Evolutionary conservation across 495 filamentous ascomycete genomes (phyloP).

Genomic region (Xylaria flabelliformis): DNA sequence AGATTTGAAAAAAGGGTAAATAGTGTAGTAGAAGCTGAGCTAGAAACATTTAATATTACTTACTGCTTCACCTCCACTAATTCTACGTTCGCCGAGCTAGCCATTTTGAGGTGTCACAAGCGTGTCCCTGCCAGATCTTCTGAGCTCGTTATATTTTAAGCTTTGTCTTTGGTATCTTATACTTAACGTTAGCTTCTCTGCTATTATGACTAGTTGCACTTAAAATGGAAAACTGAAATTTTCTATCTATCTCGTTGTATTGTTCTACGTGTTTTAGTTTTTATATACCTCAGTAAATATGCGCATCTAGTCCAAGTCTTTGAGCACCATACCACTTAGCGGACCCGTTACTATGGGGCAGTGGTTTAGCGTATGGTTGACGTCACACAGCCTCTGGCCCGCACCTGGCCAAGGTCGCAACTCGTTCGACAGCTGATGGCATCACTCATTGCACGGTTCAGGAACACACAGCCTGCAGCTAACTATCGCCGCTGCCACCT

Average conservation of each 20-base stretch:
- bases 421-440: background rate
- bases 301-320: background rate
- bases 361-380: slow-evolving; percentile 4
- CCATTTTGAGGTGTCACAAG: no score
- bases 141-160: no score
- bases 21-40: background rate
- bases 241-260: background rate
- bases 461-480: background rate
- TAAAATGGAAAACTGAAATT: no score
- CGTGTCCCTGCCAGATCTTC: no score
- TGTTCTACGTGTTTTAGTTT: background rate
- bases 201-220: no score
- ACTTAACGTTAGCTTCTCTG: no score
- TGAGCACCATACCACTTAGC: background rate
- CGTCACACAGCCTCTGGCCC: slow-evolving; percentile 25
- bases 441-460: slow-evolving; percentile 3
- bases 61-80: no score
- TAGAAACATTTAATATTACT: background rate
- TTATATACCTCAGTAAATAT: background rate
- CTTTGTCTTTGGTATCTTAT: no score
- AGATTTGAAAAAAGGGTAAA: background rate
- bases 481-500: background rate
- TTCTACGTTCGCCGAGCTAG: no score
- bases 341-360: background rate
- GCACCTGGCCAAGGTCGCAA: slow-evolving; percentile 3